Evolutionary conservation across 83 land plant genomes (phyloP).

Genomic region (Thuja plicata): DNA sequence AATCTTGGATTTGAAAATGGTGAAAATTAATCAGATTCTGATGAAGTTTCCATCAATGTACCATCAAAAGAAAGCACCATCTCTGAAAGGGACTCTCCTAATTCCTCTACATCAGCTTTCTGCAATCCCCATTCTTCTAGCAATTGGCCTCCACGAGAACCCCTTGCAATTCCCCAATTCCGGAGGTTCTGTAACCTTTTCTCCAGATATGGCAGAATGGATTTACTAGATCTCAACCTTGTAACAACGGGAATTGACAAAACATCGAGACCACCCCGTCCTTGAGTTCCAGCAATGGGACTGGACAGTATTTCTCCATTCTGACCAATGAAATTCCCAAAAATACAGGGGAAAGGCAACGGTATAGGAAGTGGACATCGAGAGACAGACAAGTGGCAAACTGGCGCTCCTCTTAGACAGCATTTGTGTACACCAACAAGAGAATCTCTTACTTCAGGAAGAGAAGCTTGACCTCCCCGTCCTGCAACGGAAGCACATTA

Average conservation of each 20-base stretch:
- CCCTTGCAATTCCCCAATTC: constrained; percentile 53
- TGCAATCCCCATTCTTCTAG: constrained; percentile 79
- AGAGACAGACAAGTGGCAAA: constrained; percentile 58
- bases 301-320: constrained; percentile 55
- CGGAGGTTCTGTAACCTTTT: constrained; percentile 45
- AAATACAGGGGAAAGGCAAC: constrained; percentile 79
- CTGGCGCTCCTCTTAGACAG: constrained; percentile 20
- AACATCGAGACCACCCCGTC: constrained; percentile 69
- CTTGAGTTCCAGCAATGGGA: constrained; percentile 19
- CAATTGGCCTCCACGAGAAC: constrained; percentile 55
- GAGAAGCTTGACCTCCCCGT: constrained; percentile 34
- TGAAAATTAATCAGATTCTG: constrained; percentile 56
- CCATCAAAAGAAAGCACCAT: constrained; percentile 40
- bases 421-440: constrained; percentile 27
- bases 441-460: constrained; percentile 56
- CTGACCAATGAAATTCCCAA: constrained; percentile 47
- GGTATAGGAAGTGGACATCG: constrained; percentile 80
- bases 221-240: constrained; percentile 69
- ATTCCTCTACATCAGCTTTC: constrained; percentile 69
- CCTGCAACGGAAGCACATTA: constrained; percentile 24
- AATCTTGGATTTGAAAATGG: background rate
- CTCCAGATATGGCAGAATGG: constrained; percentile 66
- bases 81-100: constrained; percentile 60
- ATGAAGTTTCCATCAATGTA: constrained; percentile 21
- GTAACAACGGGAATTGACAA: constrained; percentile 74